Evolutionary conservation across 768 basidiomycete species (phyloP), one percentile per base, ranked within the genome.

Genomic region (Pisolithus sp.): DNA sequence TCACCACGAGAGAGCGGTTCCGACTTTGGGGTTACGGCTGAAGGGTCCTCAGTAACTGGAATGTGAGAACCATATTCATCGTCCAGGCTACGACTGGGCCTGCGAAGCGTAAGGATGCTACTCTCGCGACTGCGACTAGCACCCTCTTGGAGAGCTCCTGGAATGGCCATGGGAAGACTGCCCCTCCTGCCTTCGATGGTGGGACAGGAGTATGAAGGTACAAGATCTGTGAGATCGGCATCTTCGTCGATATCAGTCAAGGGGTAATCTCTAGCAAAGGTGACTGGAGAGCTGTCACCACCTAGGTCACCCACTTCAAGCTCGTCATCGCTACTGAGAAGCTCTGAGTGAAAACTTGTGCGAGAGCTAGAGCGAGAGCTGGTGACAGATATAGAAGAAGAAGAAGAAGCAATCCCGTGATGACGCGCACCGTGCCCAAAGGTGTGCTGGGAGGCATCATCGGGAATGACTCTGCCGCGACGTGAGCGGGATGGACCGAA

Each of bases 161-260:
- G 78, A 12, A 84, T 83, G 39, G 75, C 73, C 69, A 83, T 78
- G n/a, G 85, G 82, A 15, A 79, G 59, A 57, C 83, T 85, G 12
- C 79, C 79, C 52, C 79, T 72, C 50, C 81, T 73, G 38, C 52
- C 56, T 28, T 64, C 59, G 1, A 40, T 48, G 39, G 53, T 7
- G 28, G 60, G 57, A 1, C 62, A 30, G 23, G 64, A 60, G 51
- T 62, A 26, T 18, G 59, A 46, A 50, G 67, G 34, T 15, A 34
- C 58, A 39, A 67, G 62, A 56, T 59, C 58, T 46, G 62, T 28
- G 42, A 59, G 59, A 45, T 62, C 48, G 44, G 59, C 55, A 49
- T 59, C 71, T 68, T 53, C 66, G 26, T 63, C 59, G 24, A 72
- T 45, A 62, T 68, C 46, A 55, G 63, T 20, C 65, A 78, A 46